Conservation (phyloP, 164 flowering plant species). For the Warburgia ugandensis region DNA sequence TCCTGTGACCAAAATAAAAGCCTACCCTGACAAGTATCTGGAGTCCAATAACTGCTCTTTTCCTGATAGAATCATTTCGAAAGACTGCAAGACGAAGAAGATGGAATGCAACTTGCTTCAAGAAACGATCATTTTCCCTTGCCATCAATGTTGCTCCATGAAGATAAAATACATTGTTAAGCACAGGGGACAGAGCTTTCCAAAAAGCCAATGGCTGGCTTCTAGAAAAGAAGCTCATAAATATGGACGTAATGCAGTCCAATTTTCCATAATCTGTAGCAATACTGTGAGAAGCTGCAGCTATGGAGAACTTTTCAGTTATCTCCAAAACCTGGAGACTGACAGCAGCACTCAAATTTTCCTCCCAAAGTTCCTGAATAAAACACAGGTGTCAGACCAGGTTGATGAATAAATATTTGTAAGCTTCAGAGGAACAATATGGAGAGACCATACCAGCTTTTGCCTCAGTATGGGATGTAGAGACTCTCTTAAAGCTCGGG, state of each 20-base stretch:
- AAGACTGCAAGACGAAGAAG: conserved; percentile 95
- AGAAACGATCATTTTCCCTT: conserved; percentile 95
- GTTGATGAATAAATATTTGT: too few relatives aligned
- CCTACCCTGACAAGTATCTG: conserved; percentile 90
- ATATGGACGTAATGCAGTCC: conserved; percentile 82
- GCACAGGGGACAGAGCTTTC: conserved; percentile 86
- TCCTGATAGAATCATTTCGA: conserved; percentile 80
- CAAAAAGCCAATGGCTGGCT: conserved; percentile 82
- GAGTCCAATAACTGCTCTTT: conserved; percentile 83
- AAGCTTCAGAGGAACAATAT: background rate
- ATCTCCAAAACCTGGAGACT: conserved; percentile 95
- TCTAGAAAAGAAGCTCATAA: conserved; percentile 79
- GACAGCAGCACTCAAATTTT: conserved; percentile 83
- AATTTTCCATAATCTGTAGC: conserved; percentile 95
- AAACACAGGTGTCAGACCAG: too few relatives aligned
- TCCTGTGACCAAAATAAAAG: too few relatives aligned
- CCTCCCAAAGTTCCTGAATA: conserved; percentile 97
- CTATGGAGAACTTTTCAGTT: conserved; percentile 61
- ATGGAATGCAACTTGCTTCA: conserved; percentile 94
- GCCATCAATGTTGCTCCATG: conserved; percentile 94
- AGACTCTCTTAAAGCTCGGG: conserved; percentile 92
- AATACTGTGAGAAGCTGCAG: conserved; percentile 74
- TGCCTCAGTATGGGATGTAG: conserved; percentile 95
- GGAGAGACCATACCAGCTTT: conserved; percentile 52
- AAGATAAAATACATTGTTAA: conserved; percentile 65